These are phyloP conservation scores for Fusarium stilboides DNA, from an alignment of 2,329 filamentous ascomycete species.

Conservation along the genomic window DNA sequence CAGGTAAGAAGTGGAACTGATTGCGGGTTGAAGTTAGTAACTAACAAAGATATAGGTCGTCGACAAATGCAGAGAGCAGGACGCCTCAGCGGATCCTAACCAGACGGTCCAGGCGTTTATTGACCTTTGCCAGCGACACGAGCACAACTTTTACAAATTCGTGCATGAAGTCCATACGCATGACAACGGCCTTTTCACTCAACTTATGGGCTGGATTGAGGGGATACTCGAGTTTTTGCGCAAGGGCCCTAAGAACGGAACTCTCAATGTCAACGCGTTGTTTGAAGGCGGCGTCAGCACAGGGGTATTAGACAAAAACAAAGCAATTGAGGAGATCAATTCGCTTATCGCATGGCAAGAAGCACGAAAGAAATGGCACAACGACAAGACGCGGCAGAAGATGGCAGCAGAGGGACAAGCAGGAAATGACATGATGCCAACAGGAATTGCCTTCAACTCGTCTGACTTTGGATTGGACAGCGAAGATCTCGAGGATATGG, in stretches of 20 bases:
- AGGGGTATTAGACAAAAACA: slow-evolving; percentile 77
- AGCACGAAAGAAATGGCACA: slow-evolving; percentile 96
- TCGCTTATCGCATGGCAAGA: slow-evolving; percentile 93
- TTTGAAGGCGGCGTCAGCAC: slow-evolving; percentile 84
- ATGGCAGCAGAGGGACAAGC: slow-evolving; percentile 86
- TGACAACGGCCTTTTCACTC: slow-evolving; percentile 95
- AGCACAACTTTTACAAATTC: slow-evolving; percentile 99
- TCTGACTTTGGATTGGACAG: slow-evolving; percentile 92
- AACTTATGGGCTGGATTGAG: slow-evolving; percentile 98
- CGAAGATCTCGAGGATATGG: slow-evolving; percentile 88
- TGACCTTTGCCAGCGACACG: slow-evolving; percentile 93
- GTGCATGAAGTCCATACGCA: slow-evolving; percentile 98
- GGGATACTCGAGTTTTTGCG: slow-evolving; percentile 94
- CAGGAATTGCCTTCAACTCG: slow-evolving; percentile 76
- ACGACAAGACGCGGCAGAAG: slow-evolving; percentile 97
- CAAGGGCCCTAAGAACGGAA: slow-evolving; percentile 86
- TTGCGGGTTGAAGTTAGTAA: not conserved
- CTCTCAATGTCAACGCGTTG: slow-evolving; percentile 93
- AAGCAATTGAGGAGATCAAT: slow-evolving; percentile 86
- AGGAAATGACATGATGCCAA: slow-evolving; percentile 65
- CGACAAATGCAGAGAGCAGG: slow-evolving; percentile 77
- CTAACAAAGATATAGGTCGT: slow-evolving; percentile 65
- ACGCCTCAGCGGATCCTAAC: slow-evolving; percentile 95
- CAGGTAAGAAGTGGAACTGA: slow-evolving; percentile 65
- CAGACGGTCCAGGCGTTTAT: slow-evolving; percentile 99